Evolutionary conservation across 352 stramenopile genomes (phyloP).

Genomic region (Phytophthora cajani): DNA sequence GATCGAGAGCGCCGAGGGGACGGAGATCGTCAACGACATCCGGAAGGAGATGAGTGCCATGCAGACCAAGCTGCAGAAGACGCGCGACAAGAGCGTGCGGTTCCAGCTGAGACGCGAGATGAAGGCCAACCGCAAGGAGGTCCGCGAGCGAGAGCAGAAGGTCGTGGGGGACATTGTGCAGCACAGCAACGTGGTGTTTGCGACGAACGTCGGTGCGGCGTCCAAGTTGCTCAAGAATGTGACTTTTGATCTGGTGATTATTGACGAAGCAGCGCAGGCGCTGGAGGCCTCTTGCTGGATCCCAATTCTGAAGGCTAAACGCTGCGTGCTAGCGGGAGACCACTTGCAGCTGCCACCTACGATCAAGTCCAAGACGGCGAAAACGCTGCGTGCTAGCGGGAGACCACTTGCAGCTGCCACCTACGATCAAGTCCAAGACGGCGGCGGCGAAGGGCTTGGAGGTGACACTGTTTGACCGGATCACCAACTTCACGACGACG

Average conservation of each 20-base stretch:
- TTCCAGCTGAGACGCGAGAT: slow-evolving; percentile 80
- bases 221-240: slow-evolving; percentile 91
- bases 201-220: slow-evolving; percentile 96
- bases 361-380: slow-evolving; percentile 92
- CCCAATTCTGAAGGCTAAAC: slow-evolving; percentile 92
- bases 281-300: slow-evolving; percentile 98
- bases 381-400: slow-evolving; percentile 89
- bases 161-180: slow-evolving; percentile 92
- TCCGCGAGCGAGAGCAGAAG: slow-evolving; percentile 92
- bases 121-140: slow-evolving; percentile 94
- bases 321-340: slow-evolving; percentile 92
- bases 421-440: slow-evolving; percentile 95
- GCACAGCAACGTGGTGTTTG: slow-evolving; percentile 95
- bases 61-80: slow-evolving; percentile 66
- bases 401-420: slow-evolving; percentile 97
- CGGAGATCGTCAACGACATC: slow-evolving; percentile 96
- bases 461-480: slow-evolving; percentile 96
- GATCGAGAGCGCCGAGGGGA: slow-evolving; percentile 93
- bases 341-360: slow-evolving; percentile 98
- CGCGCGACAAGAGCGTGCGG: slow-evolving; percentile 52
- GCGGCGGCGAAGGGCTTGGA: slow-evolving; percentile 83
- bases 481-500: slow-evolving; percentile 77
- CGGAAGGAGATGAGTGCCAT: slow-evolving; percentile 88
- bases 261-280: slow-evolving; percentile 97
- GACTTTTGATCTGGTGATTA: slow-evolving; percentile 96